Evolutionary conservation across 2,329 filamentous ascomycete species (phyloP).

Genomic region (Fusarium austroafricanum): DNA sequence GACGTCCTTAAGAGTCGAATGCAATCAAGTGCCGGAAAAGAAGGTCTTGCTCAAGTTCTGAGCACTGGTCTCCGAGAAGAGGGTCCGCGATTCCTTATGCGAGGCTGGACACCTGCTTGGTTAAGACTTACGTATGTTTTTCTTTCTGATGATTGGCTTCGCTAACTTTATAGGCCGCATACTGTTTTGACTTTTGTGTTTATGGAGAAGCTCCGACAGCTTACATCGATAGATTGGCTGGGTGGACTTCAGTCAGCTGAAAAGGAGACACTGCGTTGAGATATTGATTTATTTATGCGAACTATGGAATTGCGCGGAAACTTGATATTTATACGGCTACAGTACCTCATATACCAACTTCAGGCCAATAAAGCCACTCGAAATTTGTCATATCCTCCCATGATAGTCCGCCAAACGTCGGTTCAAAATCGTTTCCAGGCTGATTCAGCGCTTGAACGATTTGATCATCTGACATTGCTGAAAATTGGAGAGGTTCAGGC

Average conservation of each 20-base stretch:
- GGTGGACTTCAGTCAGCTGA: slow-evolving; percentile 15
- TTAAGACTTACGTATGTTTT: slow-evolving; percentile 54
- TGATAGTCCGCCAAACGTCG: slow-evolving; percentile 65
- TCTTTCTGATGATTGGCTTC: rapidly evolving
- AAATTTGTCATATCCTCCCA: slow-evolving; percentile 70
- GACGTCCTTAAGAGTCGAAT: slow-evolving; percentile 59
- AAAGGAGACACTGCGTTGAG: slow-evolving; percentile 26
- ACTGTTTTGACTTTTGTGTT: slow-evolving; percentile 61
- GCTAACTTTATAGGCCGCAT: slow-evolving; percentile 51
- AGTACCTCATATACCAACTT: slow-evolving; percentile 50
- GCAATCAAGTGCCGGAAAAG: slow-evolving; percentile 48
- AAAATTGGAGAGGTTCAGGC: slow-evolving; percentile 70
- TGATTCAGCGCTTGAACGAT: slow-evolving; percentile 74
- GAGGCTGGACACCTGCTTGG: slow-evolving; percentile 60
- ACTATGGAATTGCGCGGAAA: neutral
- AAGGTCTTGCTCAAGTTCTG: slow-evolving; percentile 52
- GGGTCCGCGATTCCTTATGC: slow-evolving; percentile 57
- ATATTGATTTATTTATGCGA: neutral
- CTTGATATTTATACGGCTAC: slow-evolving; percentile 21
- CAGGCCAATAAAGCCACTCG: slow-evolving; percentile 67
- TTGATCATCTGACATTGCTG: slow-evolving; percentile 76
- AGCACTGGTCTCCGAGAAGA: slow-evolving; percentile 52
- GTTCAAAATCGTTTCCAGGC: slow-evolving; percentile 69
- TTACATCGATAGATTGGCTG: slow-evolving; percentile 46
- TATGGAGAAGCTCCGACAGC: slow-evolving; percentile 57